Conservation (phyloP, 805 yeast species). For the Candida taoyuanica region DNA sequence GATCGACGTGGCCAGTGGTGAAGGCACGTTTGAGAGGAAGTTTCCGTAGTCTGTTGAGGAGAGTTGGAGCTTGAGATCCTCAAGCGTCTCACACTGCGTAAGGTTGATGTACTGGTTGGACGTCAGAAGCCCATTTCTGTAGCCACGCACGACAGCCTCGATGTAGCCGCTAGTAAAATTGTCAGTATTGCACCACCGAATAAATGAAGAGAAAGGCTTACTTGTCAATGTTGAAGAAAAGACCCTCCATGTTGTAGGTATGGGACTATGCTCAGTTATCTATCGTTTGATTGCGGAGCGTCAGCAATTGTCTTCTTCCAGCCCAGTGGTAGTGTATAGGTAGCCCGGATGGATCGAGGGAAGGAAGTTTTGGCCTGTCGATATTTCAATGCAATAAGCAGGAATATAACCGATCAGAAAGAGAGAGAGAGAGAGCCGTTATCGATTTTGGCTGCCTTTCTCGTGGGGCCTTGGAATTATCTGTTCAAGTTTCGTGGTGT, state of each 20-base stretch:
- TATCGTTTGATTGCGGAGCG: too few species aligned
- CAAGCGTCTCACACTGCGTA: conserved; percentile 93
- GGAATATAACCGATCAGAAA: too few species aligned
- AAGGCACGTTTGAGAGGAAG: conserved; percentile 75
- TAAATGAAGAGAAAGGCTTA: conserved; percentile 5
- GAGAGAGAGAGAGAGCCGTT: too few species aligned
- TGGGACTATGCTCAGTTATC: too few species aligned
- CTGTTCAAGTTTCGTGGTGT: too few species aligned
- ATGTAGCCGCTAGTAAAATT: conserved; percentile 58
- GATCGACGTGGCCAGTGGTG: conserved; percentile 80
- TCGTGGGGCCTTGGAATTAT: background rate
- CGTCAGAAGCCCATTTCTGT: conserved; percentile 76
- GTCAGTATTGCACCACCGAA: conserved; percentile 3
- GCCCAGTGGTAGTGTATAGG: too few species aligned
- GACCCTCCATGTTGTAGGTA: conserved; percentile 70
- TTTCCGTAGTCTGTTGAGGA: conserved; percentile 96
- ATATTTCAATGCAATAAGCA: too few species aligned
- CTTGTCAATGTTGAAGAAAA: conserved; percentile 80
- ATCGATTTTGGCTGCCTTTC: conserved; percentile 5
- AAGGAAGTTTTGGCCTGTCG: too few species aligned
- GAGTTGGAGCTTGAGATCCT: conserved; percentile 88
- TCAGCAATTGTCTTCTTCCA: too few species aligned
- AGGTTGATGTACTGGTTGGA: conserved; percentile 82
- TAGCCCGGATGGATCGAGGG: too few species aligned
- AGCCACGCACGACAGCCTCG: conserved; percentile 94